Percentiles rank a stretch among this genome's conserved stretches.
These are phyloP conservation scores for Trichoderma aggressivum DNA, from an alignment of 2,329 filamentous ascomycete genomes.

Conservation along the genomic window DNA sequence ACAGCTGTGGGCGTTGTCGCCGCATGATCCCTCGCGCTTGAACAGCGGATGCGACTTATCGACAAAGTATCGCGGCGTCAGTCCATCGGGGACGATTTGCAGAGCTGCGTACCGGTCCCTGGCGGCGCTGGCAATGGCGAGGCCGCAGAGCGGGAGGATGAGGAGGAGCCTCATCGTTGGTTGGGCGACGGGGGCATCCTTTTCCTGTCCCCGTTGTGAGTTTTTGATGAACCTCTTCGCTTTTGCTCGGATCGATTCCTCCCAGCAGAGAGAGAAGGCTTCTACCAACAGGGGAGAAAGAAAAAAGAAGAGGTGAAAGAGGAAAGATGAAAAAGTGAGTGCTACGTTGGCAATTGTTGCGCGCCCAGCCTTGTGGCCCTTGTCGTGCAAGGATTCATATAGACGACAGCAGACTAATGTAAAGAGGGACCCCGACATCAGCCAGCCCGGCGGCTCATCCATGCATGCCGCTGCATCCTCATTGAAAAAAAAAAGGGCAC, in stretches of 20 bases:
- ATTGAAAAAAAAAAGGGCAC: not conserved
- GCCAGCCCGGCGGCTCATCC: not conserved
- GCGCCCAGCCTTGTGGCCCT: conserved; percentile 1
- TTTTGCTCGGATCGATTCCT: not conserved
- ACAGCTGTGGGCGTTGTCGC: conserved; percentile 32
- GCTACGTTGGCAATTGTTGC: not conserved
- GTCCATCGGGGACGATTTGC: conserved; percentile 26
- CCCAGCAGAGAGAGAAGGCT: not conserved
- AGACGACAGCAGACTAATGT: not conserved
- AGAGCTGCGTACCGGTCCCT: conserved; percentile 24
- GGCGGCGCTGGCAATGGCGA: conserved; percentile 7
- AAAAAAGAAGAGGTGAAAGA: not conserved
- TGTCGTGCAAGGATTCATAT: not conserved
- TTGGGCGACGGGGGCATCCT: conserved; percentile 7
- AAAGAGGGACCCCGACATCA: not conserved
- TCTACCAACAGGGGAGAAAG: not conserved
- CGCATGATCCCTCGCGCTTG: conserved; percentile 30
- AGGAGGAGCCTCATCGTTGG: conserved; percentile 14
- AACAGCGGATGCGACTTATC: conserved; percentile 29
- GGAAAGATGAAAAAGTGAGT: not conserved
- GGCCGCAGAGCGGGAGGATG: not conserved
- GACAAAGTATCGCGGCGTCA: conserved; percentile 32
- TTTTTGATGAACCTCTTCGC: not conserved
- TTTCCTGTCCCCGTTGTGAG: not conserved
- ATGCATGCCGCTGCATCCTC: not conserved